These are phyloP conservation scores for Coemansia asiatica DNA, from an alignment of 192 early-diverging fungal species.

Conservation along the genomic window DNA sequence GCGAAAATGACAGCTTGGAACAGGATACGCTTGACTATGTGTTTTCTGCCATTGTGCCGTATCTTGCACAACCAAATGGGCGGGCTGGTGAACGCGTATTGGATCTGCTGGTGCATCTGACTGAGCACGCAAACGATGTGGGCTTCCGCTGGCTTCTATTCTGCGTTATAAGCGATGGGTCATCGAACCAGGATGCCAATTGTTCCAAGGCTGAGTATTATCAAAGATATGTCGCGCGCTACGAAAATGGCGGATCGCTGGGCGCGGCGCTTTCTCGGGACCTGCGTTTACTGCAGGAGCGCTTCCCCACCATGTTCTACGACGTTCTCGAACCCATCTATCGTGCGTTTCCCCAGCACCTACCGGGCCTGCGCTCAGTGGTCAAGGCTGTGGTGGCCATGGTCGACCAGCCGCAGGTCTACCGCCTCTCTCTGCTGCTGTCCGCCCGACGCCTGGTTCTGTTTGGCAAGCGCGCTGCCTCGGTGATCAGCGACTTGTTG, in stretches of 20 bases:
- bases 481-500: constrained; percentile 26
- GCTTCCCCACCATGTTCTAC: constrained; percentile 49
- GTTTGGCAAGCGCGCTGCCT: constrained; percentile 22
- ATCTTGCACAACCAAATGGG: neutral
- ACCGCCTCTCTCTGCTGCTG: constrained; percentile 32
- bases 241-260: constrained; percentile 28
- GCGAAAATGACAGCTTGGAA: constrained; percentile 18
- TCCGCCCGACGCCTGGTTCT: constrained; percentile 19
- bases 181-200: neutral
- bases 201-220: neutral
- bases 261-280: constrained; percentile 50
- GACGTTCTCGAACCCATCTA: constrained; percentile 33
- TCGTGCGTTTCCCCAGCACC: constrained; percentile 34
- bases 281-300: constrained; percentile 51
- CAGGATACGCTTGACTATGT: constrained; percentile 32
- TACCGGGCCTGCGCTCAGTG: constrained; percentile 34
- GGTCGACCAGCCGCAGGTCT: constrained; percentile 58
- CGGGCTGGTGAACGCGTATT: neutral
- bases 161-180: constrained; percentile 1
- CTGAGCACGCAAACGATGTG: constrained; percentile 25
- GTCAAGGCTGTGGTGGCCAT: constrained; percentile 40
- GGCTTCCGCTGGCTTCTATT: constrained; percentile 43
- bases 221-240: constrained; percentile 17
- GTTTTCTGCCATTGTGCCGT: neutral
- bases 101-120: constrained; percentile 34